These are phyloP conservation scores for Lecanicillium sp. DNA, from an alignment of 2,329 filamentous ascomycete genomes.

Conservation along the genomic window DNA sequence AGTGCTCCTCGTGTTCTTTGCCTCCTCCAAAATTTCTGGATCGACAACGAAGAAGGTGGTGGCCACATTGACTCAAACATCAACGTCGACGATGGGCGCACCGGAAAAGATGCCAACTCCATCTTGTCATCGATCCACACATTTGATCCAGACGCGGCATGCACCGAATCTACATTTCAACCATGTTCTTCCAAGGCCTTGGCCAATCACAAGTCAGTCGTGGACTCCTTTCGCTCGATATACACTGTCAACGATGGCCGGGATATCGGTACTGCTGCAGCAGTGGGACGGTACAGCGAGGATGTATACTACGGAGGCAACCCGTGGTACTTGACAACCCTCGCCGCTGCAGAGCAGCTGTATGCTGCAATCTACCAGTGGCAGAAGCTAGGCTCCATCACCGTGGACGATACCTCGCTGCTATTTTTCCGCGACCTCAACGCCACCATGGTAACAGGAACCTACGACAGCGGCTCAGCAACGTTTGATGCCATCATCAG, in stretches of 20 bases:
- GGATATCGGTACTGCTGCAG: slow-evolving; percentile 47
- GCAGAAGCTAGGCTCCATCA: slow-evolving; percentile 54
- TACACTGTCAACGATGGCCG: slow-evolving; percentile 65
- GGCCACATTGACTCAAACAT: slow-evolving; percentile 64
- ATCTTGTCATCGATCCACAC: slow-evolving; percentile 58
- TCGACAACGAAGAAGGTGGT: no score
- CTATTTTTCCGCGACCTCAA: slow-evolving; percentile 64
- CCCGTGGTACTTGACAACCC: slow-evolving; percentile 71
- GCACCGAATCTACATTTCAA: slow-evolving; percentile 67
- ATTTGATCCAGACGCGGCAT: slow-evolving; percentile 60
- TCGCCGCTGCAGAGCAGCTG: slow-evolving; percentile 72
- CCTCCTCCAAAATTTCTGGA: slow-evolving; percentile 69
- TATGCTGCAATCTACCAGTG: slow-evolving; percentile 70
- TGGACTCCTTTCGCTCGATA: slow-evolving; percentile 63
- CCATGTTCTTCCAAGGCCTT: slow-evolving; percentile 64
- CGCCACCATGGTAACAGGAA: slow-evolving; percentile 50
- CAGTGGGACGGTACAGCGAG: slow-evolving; percentile 61
- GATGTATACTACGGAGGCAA: slow-evolving; percentile 72
- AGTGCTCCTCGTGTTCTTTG: slow-evolving; percentile 65
- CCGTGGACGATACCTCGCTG: slow-evolving; percentile 56
- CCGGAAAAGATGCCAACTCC: slow-evolving; percentile 65
- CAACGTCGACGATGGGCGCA: slow-evolving; percentile 51
- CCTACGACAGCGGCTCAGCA: slow-evolving; percentile 41
- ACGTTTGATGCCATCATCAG: slow-evolving; percentile 48
- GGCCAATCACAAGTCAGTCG: slow-evolving; percentile 67